Percentiles rank a stretch among this genome's conserved stretches.
Evolutionary conservation across 805 yeast species (phyloP).

Genomic region (Pichia phayaonensis): DNA sequence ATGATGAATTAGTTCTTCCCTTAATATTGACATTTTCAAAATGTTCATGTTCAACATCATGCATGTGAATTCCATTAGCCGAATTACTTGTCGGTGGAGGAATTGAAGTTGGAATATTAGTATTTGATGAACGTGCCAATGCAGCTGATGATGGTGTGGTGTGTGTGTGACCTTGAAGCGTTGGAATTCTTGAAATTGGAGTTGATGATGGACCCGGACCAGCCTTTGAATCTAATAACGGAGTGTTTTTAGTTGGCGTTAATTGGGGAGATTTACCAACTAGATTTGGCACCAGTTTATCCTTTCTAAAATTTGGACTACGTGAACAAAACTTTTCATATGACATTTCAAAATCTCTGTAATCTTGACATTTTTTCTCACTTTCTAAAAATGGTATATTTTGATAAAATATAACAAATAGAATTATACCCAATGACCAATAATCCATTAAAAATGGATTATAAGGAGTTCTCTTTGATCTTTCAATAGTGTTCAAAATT

Average conservation of each 20-base stretch:
- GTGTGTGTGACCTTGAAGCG: neutral
- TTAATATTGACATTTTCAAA: neutral
- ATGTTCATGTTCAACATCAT: neutral
- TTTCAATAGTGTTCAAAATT: conserved; percentile 35
- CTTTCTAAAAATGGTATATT: conserved; percentile 57
- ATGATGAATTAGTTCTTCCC: neutral
- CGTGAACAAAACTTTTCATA: conserved; percentile 31
- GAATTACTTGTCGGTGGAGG: conserved; percentile 1
- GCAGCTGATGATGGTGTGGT: conserved; percentile 8
- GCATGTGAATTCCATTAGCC: neutral
- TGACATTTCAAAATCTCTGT: conserved; percentile 45
- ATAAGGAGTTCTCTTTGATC: conserved; percentile 44
- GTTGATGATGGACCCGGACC: neutral
- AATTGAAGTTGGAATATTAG: neutral
- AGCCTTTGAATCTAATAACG: neutral
- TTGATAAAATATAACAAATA: conserved; percentile 54
- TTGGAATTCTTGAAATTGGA: conserved; percentile 6
- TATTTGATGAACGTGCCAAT: conserved; percentile 7
- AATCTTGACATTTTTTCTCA: conserved; percentile 35
- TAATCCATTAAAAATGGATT: conserved; percentile 67
- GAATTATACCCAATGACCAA: conserved; percentile 70
- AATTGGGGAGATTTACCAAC: conserved; percentile 1
- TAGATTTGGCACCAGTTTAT: conserved; percentile 22
- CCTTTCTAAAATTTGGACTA: conserved; percentile 38
- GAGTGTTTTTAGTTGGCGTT: conserved; percentile 1